Evolutionary conservation across 169 alveolate species (phyloP).

Genomic region (Cryptosporidium sp.): DNA sequence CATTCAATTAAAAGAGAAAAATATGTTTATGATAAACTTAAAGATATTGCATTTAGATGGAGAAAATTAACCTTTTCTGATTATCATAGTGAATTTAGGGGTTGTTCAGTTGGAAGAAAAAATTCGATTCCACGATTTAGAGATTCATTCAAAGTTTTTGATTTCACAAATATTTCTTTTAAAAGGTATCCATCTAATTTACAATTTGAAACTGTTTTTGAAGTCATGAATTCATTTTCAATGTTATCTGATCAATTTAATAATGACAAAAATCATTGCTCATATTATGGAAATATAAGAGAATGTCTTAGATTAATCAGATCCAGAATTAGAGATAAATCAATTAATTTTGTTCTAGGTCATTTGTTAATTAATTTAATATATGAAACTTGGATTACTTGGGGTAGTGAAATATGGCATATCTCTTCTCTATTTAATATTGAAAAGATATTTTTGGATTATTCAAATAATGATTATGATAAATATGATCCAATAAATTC

Average conservation of each 20-base stretch:
- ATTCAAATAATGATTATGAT: not conserved
- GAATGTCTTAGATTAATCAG: constrained; percentile 31
- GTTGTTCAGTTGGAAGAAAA: constrained; percentile 24
- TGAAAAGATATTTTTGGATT: not conserved
- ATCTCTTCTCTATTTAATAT: not conserved
- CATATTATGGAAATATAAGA: constrained; percentile 29
- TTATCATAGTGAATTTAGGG: not conserved
- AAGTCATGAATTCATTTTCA: constrained; percentile 2
- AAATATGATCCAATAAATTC: constrained; percentile 14
- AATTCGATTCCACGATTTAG: not conserved
- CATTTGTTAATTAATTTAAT: constrained; percentile 27
- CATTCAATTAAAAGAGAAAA: not conserved
- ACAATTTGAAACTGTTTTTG: not conserved
- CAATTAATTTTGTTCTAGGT: constrained; percentile 3
- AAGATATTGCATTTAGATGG: constrained; percentile 30
- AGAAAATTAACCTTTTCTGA: constrained; percentile 18
- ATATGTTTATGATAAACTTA: constrained; percentile 1
- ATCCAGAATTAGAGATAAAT: constrained; percentile 5
- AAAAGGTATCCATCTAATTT: not conserved
- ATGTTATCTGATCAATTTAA: not conserved
- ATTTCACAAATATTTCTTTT: not conserved
- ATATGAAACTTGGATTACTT: constrained; percentile 43
- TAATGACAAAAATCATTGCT: constrained; percentile 6
- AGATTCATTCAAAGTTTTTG: constrained; percentile 9
- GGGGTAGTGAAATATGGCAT: constrained; percentile 67